phyloP scores from a whole-genome alignment of 805 yeast species.

The Debaryomyces maramus region DNA sequence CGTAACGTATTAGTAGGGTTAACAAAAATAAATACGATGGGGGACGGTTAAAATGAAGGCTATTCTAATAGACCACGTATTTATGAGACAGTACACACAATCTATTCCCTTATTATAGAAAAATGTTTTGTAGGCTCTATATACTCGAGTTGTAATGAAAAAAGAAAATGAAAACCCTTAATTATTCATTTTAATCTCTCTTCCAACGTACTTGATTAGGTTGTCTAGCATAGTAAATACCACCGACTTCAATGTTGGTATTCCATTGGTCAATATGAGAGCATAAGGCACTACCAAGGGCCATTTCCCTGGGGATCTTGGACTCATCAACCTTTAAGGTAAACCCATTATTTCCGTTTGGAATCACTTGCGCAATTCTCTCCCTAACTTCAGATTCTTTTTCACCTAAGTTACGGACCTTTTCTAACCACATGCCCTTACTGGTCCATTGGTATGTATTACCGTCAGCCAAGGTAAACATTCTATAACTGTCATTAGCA shows the following conservation, averaged over 20 bases:
- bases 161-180: neutral
- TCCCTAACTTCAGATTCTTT: conserved; percentile 64
- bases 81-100: too few relatives aligned
- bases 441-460: conserved; percentile 65
- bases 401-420: conserved; percentile 59
- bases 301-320: conserved; percentile 58
- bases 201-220: conserved; percentile 54
- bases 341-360: conserved; percentile 57
- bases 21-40: too few relatives aligned
- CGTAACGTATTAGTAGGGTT: too few relatives aligned
- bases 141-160: neutral
- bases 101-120: conserved; percentile 3
- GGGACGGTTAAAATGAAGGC: too few relatives aligned
- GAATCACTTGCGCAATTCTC: conserved; percentile 57
- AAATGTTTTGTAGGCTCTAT: neutral
- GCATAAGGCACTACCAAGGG: conserved; percentile 57
- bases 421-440: conserved; percentile 57
- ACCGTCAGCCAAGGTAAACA: conserved; percentile 62
- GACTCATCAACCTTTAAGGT: conserved; percentile 54
- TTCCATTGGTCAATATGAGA: conserved; percentile 70
- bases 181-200: conserved; percentile 38
- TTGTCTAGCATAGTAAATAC: conserved; percentile 58
- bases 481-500: conserved; percentile 59
- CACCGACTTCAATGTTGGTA: conserved; percentile 60
- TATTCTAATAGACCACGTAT: too few relatives aligned